Base-by-base conservation (phyloP, 768 basidiomycete genomes). In the Russula griseocarnosa region DNA sequence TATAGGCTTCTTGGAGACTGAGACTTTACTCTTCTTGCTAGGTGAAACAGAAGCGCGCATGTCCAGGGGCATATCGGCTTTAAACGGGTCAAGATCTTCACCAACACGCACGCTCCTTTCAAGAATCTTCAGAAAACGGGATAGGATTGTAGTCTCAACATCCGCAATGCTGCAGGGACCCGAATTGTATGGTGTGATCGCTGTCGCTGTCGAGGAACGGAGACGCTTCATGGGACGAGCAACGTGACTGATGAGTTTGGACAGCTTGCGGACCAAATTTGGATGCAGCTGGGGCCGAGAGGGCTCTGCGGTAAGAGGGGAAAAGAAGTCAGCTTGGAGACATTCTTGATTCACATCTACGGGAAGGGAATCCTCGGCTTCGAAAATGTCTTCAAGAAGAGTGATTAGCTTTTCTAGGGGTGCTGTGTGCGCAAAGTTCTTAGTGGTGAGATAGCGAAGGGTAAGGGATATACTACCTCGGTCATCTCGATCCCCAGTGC, bases 381-480 rank as follows among this genome's bases (percentile, higher is more conserved):
- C 87, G 61, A 96, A 90, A 18, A 97, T 81, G 59, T 96, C 93
- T 67, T 94, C 91, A 1, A 96, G 77, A 20, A 92, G 75, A 3
- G 85, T 83, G 0, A 77, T 79, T 11, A 98, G 79, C 72, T 90
- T 95, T 70, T 94, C 88, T 5, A 90, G 73, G 0, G 89, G 87
- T 1, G 75, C 88, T 87, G 63, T 46, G 34, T 38, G 26, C 8
- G 30, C 13, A 30, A 58, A 16, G 24, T 62, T 50, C 24, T 36
- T 28, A 52, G 58, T 62, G 30, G 44, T 38, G 16, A 51, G 5
- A 49, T 6, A n/a, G 9, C 20, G 1, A 46, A 1, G 13, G 30
- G 34, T 32, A 42, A 11, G 36, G 13, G 22, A 60, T 52, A 16
- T 26, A 38, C 57, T 6, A 89, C 88, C 85, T 76, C 90, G 79